phyloP scores from a whole-genome alignment of 2,329 filamentous ascomycete species.

The Fusarium brachygibbosum region DNA sequence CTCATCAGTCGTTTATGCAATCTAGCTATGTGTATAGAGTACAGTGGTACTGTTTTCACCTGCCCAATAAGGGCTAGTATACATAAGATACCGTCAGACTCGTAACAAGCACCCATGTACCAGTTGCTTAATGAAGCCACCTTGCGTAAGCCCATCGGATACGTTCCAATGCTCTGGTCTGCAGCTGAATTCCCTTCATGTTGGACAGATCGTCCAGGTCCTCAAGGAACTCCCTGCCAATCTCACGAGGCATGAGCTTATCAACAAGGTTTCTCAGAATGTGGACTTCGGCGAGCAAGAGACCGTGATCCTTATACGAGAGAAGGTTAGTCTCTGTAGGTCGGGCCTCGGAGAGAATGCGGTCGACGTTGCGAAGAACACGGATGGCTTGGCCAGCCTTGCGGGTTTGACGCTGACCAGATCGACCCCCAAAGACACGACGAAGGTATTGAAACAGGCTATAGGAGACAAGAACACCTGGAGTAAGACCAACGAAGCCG shows the following conservation, averaged over 20 bases:
- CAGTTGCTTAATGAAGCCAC: constrained; percentile 64
- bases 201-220: constrained; percentile 90
- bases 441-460: constrained; percentile 79
- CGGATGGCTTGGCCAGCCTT: constrained; percentile 79
- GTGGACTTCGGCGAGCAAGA: constrained; percentile 91
- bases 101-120: neutral
- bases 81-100: constrained; percentile 21
- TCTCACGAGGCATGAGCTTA: constrained; percentile 76
- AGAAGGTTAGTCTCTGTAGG: constrained; percentile 80
- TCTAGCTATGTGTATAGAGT: constrained; percentile 31
- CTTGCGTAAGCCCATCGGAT: constrained; percentile 92
- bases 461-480: constrained; percentile 88
- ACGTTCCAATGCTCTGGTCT: constrained; percentile 82
- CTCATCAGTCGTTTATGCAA: constrained; percentile 34
- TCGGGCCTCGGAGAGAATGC: constrained; percentile 77
- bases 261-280: constrained; percentile 75
- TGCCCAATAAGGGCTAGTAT: constrained; percentile 30
- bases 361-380: constrained; percentile 88
- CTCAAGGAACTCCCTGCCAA: constrained; percentile 87
- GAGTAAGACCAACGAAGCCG: constrained; percentile 95
- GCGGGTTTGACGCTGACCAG: constrained; percentile 73
- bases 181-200: constrained; percentile 81
- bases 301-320: constrained; percentile 91
- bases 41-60: constrained; percentile 26
- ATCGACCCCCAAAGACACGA: constrained; percentile 76